Evolutionary conservation across 306 rosid genomes (phyloP), one percentile per base, ranked within the genome.

Genomic region (Amphicarpaea edgeworthii): DNA sequence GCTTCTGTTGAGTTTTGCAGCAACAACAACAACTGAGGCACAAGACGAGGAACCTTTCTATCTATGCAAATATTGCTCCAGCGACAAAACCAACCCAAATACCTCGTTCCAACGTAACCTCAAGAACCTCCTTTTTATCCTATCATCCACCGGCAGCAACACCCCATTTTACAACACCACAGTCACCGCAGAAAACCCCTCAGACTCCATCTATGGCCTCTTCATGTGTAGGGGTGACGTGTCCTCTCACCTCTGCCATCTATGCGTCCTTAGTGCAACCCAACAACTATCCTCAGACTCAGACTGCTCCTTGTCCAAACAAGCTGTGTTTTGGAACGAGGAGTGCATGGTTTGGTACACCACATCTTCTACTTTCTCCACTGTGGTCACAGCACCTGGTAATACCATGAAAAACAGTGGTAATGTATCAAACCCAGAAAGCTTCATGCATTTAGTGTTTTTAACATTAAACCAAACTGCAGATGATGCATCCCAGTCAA

Each of bases 271-370:
- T n/a, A 32, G n/a, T n/a, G 67, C 67, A 7, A 30, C 58, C 41
- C 42, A 14, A 50, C 3, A 3, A 46, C 58, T 46, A 1, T 45
- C 55, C 10, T 19, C 54, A 0, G 24, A 68, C 10, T 19, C 54
- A 0, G 24, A 68, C 0, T 68, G 73, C 58, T 15, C 73, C 58
- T 68, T 68, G 24, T 68, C 73, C 1, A 68, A 68, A 68, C 2
- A 14, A 45, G 15, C 42, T 15, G 10, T 7, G 0, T 23, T 45
- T 14, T 68, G 55, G 57, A 45, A 68, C 23, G 73, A 68, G 0
- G 73, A 68, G 58, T 68, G 73, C 58, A 68, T 68, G 73, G 24
- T 68, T 68, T 24, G 58, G 73, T 68, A 68, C n/a, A 14, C 57
- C 73, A 68, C 40, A 0, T 5, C 14, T 21, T 14, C 6, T 14